phyloP scores from a whole-genome alignment of 163 green algal species.

The Botryococcus braunii region DNA sequence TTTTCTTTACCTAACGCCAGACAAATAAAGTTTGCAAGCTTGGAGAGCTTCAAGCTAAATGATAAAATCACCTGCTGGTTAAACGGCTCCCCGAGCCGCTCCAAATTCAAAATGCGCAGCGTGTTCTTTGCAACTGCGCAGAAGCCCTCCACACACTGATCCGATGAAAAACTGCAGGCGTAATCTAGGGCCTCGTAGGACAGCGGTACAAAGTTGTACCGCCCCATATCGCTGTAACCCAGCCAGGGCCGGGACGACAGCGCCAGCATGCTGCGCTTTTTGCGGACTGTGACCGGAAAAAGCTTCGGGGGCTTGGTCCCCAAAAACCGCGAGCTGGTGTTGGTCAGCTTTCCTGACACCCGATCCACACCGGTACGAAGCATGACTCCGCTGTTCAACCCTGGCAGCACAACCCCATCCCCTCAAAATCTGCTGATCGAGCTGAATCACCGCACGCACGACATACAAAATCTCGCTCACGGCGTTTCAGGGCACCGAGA shows the following conservation, averaged over 20 bases:
- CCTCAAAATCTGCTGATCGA: too few relatives aligned
- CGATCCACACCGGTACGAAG: constrained; percentile 77
- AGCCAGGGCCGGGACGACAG: constrained; percentile 89
- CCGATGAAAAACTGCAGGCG: constrained; percentile 74
- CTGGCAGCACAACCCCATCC: too few relatives aligned
- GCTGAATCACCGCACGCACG: too few relatives aligned
- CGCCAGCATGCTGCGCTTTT: constrained; percentile 78
- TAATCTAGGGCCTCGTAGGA: constrained; percentile 89
- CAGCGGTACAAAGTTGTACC: constrained; percentile 82
- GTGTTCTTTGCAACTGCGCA: constrained; percentile 78
- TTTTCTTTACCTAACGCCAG: too few relatives aligned
- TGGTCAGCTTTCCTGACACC: constrained; percentile 63
- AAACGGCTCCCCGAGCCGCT: constrained; percentile 89
- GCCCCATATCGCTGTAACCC: constrained; percentile 79
- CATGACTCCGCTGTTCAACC: constrained; percentile 88
- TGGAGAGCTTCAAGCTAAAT: too few relatives aligned
- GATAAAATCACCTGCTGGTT: constrained; percentile 56
- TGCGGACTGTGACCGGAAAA: constrained; percentile 53
- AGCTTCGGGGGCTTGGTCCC: constrained; percentile 77
- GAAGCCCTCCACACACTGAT: constrained; percentile 95
- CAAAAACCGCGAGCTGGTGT: constrained; percentile 90
- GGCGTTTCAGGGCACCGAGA: too few relatives aligned
- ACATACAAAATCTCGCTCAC: too few relatives aligned
- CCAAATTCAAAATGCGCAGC: constrained; percentile 85
- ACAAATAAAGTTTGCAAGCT: too few relatives aligned